Conservation (phyloP, 495 filamentous ascomycete species). For the Talaromyces thailandensis region DNA sequence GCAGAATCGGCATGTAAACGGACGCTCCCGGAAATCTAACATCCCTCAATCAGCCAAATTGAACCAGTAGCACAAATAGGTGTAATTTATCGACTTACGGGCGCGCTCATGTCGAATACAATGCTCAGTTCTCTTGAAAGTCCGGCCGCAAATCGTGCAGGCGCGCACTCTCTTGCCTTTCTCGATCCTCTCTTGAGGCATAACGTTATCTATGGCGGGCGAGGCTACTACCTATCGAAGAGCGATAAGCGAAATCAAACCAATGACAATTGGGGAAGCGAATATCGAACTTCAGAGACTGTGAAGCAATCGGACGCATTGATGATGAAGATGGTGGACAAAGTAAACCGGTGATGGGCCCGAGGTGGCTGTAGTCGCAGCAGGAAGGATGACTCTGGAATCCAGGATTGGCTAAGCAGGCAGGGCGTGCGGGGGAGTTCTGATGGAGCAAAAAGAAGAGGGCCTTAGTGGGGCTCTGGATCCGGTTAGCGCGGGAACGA, state of each 20-base stretch:
- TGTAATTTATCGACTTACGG: constrained; percentile 1
- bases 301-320: neutral
- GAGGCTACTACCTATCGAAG: neutral
- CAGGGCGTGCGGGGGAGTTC: neutral
- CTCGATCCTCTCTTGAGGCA: constrained; percentile 8
- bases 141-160: constrained; percentile 6
- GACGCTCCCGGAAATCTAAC: constrained; percentile 6
- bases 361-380: neutral
- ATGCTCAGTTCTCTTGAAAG: constrained; percentile 9
- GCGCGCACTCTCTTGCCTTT: constrained; percentile 6
- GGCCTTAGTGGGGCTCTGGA: neutral
- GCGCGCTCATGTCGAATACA: constrained; percentile 8
- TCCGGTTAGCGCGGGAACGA: neutral
- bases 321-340: neutral
- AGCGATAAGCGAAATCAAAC: neutral
- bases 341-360: neutral
- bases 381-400: neutral
- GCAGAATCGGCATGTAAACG: constrained; percentile 8
- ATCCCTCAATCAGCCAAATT: neutral
- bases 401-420: neutral
- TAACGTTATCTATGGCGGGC: neutral
- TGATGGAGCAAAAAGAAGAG: neutral
- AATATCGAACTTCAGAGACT: neutral
- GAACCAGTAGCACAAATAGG: neutral
- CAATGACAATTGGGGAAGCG: neutral